Percentiles rank a stretch among this genome's conserved stretches.
These are phyloP conservation scores for Ceratocystis eucalypticola DNA, from an alignment of 2,329 filamentous ascomycete species.

Conservation along the genomic window DNA sequence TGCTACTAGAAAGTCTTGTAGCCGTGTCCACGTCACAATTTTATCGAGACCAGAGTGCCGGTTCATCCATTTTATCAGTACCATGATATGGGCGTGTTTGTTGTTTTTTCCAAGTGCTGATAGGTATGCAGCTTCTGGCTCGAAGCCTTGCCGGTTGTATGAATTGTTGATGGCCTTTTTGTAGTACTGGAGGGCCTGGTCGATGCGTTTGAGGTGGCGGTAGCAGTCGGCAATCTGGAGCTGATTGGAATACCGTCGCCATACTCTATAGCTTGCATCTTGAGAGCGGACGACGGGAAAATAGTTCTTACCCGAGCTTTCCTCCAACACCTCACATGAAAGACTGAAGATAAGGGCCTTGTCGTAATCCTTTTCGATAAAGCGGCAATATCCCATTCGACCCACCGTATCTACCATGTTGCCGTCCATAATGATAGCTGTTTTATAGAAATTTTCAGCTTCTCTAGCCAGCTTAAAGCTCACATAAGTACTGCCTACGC, in stretches of 20 bases:
- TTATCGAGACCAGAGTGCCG: slow-evolving; percentile 21
- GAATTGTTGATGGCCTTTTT: slow-evolving; percentile 27
- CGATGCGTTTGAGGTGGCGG: slow-evolving; percentile 25
- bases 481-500: slow-evolving; percentile 31
- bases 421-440: slow-evolving; percentile 28
- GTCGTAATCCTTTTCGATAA: slow-evolving; percentile 26
- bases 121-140: slow-evolving; percentile 29
- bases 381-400: slow-evolving; percentile 31
- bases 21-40: slow-evolving; percentile 19
- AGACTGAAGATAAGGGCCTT: slow-evolving; percentile 28
- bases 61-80: slow-evolving; percentile 27
- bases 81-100: slow-evolving; percentile 27
- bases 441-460: slow-evolving; percentile 28
- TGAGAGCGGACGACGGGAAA: slow-evolving; percentile 7
- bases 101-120: slow-evolving; percentile 29
- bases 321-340: slow-evolving; percentile 26
- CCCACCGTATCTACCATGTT: slow-evolving; percentile 30
- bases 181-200: slow-evolving; percentile 28
- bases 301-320: slow-evolving; percentile 22
- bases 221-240: slow-evolving; percentile 29
- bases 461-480: slow-evolving; percentile 27
- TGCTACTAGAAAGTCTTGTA: slow-evolving; percentile 28
- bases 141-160: slow-evolving; percentile 26
- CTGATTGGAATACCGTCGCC: slow-evolving; percentile 32
- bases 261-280: slow-evolving; percentile 25